A percentile compares a stretch with the other conserved stretches of the same genome.
Evolutionary conservation across 192 early-diverging fungal genomes (phyloP).

Genomic region (Dissophora globulifera): DNA sequence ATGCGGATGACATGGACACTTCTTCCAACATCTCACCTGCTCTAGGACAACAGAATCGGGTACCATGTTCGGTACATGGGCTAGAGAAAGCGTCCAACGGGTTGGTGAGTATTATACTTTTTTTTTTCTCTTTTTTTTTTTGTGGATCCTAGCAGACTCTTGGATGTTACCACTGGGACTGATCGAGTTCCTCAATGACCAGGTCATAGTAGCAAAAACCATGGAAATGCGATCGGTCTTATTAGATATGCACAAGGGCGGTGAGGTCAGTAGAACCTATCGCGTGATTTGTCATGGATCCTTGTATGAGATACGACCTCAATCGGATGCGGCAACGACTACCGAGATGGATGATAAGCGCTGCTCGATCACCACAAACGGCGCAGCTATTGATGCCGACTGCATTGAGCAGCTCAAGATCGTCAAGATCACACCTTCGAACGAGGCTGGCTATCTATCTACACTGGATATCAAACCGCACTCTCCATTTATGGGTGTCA

Average conservation of each 20-base stretch:
- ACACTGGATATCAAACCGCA: constrained; percentile 39
- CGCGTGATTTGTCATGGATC: constrained; percentile 52
- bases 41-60: constrained; percentile 22
- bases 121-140: no score
- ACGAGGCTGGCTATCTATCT: constrained; percentile 46
- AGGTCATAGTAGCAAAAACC: constrained; percentile 61
- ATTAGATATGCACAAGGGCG: constrained; percentile 46
- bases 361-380: not conserved
- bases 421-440: constrained; percentile 43
- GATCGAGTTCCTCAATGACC: constrained; percentile 3
- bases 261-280: constrained; percentile 33
- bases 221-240: constrained; percentile 26
- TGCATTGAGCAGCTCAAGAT: constrained; percentile 28
- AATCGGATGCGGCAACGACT: not conserved
- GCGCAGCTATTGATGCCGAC: constrained; percentile 4
- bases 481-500: constrained; percentile 51
- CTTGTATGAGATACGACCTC: constrained; percentile 7
- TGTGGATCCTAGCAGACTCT: no score
- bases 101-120: no score
- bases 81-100: constrained; percentile 69
- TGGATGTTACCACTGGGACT: no score
- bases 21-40: constrained; percentile 32
- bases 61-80: constrained; percentile 55
- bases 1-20: constrained; percentile 11
- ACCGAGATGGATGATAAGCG: not conserved